Evolutionary conservation across 2,329 filamentous ascomycete genomes (phyloP), one percentile per base, ranked within the genome.

Genomic region (Curvularia hawaiiensis): DNA sequence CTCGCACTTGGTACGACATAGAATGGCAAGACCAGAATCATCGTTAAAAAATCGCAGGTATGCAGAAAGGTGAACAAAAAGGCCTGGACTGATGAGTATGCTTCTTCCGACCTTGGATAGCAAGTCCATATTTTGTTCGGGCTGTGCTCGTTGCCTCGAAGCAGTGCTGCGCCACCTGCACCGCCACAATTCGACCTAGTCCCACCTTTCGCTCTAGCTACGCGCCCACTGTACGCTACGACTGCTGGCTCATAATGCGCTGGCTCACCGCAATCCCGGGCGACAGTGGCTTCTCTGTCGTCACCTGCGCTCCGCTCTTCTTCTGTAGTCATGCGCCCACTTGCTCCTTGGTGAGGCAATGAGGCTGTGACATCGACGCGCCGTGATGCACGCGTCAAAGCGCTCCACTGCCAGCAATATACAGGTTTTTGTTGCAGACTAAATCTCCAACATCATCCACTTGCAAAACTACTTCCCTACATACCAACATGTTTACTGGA

Each of bases 401-500:
- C 41, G n/a, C 41, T n/a, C 41, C 26, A 28, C 41, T 26, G 24
- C 12, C 12, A 28, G 41, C 16, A 44, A 28, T 2, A 20, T 28
- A 44, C 24, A 11, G 24, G 22, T 44, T 44, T 44, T 44, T 44
- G 41, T 44, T 28, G 16, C 41, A 24, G n/a, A 44, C 20, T 44
- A 16, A 44, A 30, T 31, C 30, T 30, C 41, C 16, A 20, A 28
- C 41, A 5, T 44, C 26, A 5, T 28, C 26, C 41, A 44, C 28
- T 24, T n/a, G 9, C 41, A 22, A n/a, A 44, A 28, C 41, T 20
- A 24, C 41, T 26, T 44, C 26, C 9, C 41, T 44, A 43, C 40
- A 43, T 35, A 38, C 38, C 24, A n/a, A 33, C 24, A 74, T 75
- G 71, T 75, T 75, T 50, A 69, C 62, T 35, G 72, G 71, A 31